Conservation (phyloP, 129 eudicot species). For the Tanacetum coccineum region DNA sequence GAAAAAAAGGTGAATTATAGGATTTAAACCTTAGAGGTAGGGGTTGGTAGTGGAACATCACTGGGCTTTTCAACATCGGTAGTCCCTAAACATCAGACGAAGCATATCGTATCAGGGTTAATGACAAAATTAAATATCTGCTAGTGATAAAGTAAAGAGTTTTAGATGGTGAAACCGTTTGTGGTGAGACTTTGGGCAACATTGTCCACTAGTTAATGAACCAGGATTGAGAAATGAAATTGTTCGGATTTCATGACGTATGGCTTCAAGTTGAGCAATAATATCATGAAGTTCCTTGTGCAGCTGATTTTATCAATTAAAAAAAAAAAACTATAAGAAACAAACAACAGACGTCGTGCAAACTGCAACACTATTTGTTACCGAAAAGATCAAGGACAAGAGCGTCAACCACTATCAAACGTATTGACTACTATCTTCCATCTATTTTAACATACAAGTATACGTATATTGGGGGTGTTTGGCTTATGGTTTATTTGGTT, state of each 20-base stretch:
- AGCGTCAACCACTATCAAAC: no score
- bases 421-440: no score
- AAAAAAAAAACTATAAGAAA: no score
- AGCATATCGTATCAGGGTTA: no score
- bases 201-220: constrained; percentile 63
- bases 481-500: no score
- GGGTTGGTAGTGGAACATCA: constrained; percentile 24
- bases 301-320: constrained; percentile 47
- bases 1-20: neutral
- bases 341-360: constrained; percentile 4
- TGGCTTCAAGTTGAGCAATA: constrained; percentile 85
- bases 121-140: no score
- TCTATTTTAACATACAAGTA: no score
- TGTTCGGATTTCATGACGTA: constrained; percentile 77
- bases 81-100: no score
- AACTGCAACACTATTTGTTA: neutral
- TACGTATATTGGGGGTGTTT: no score
- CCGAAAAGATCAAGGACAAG: no score
- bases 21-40: constrained; percentile 31
- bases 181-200: constrained; percentile 22
- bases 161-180: constrained; percentile 35
- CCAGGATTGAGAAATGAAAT: constrained; percentile 82
- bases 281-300: constrained; percentile 93
- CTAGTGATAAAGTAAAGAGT: neutral
- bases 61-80: constrained; percentile 27